These are phyloP conservation scores for Phoenix dactylifera DNA, from an alignment of 176 grass and related monocot species.

Conservation along the genomic window DNA sequence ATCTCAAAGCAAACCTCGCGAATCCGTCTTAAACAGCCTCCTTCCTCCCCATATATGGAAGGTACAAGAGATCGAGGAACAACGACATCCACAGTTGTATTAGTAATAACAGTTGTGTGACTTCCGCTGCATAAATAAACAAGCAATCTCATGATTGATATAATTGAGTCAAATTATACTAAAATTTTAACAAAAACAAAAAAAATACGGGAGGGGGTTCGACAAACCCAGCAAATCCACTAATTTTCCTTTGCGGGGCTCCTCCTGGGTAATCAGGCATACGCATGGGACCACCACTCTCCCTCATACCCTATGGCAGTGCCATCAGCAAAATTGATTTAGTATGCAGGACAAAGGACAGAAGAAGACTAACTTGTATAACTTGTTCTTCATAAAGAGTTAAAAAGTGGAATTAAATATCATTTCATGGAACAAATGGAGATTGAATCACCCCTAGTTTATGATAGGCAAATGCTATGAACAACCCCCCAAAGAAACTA, in stretches of 20 bases:
- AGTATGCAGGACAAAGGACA: not conserved
- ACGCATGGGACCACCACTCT: conserved; percentile 36
- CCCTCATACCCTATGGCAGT: conserved; percentile 34
- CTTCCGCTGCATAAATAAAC: conserved; percentile 33
- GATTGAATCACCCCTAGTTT: too few species aligned
- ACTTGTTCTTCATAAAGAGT: too few species aligned
- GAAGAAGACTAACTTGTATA: too few species aligned
- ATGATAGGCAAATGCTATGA: too few species aligned
- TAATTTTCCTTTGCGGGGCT: conserved; percentile 39
- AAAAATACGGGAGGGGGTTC: not conserved
- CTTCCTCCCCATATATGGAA: conserved; percentile 71
- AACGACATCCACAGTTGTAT: conserved; percentile 64
- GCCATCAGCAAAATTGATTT: too few species aligned
- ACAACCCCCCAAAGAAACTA: too few species aligned
- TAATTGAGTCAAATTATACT: not conserved
- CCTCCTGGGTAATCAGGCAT: conserved; percentile 47
- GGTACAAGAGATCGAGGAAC: conserved; percentile 61
- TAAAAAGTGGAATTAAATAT: too few species aligned
- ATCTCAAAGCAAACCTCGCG: conserved; percentile 44
- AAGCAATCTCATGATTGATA: conserved; percentile 6
- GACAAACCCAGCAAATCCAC: conserved; percentile 68
- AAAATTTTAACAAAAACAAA: conserved; percentile 1
- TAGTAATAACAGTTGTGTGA: conserved; percentile 44
- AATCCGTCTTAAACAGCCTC: conserved; percentile 78
- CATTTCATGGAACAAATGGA: too few species aligned